Evolutionary conservation across 805 yeast species (phyloP).

Genomic region (Yarrowia keelungensis): DNA sequence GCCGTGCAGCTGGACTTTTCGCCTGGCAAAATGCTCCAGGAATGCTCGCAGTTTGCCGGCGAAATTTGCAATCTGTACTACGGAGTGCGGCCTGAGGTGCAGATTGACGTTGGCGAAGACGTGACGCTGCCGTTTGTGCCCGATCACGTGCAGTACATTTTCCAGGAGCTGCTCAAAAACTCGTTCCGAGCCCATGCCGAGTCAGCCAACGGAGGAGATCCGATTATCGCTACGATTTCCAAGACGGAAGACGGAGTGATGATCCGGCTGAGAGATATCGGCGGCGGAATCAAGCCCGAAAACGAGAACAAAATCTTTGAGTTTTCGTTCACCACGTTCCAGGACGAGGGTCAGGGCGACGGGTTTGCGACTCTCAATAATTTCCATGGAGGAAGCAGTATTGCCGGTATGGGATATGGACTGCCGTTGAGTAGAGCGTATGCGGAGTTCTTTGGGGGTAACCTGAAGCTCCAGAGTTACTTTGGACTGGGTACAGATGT

Average conservation of each 20-base stretch:
- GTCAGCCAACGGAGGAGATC: slow-evolving; percentile 51
- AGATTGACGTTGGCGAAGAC: slow-evolving; percentile 62
- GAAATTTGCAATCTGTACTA: slow-evolving; percentile 85
- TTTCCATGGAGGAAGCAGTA: slow-evolving; percentile 68
- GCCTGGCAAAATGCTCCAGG: slow-evolving; percentile 66
- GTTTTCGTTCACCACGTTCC: slow-evolving; percentile 85
- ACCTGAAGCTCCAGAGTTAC: slow-evolving; percentile 69
- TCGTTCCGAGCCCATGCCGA: slow-evolving; percentile 89
- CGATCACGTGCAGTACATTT: slow-evolving; percentile 83
- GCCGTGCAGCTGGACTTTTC: slow-evolving; percentile 70
- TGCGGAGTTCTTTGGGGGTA: slow-evolving; percentile 75
- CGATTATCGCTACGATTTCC: slow-evolving; percentile 59
- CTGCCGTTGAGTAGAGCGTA: slow-evolving; percentile 82
- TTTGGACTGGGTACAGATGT: slow-evolving; percentile 84
- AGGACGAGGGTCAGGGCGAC: slow-evolving; percentile 59
- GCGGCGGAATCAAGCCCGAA: slow-evolving; percentile 82
- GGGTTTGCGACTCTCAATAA: slow-evolving; percentile 64
- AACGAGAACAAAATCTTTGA: slow-evolving; percentile 75
- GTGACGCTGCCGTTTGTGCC: slow-evolving; percentile 82
- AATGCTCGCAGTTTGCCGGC: slow-evolving; percentile 75
- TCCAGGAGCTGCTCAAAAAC: slow-evolving; percentile 87
- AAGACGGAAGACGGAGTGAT: slow-evolving; percentile 61
- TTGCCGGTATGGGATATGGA: slow-evolving; percentile 98
- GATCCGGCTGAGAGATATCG: slow-evolving; percentile 81
- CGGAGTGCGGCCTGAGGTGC: slow-evolving; percentile 71